A percentile compares a stretch with the other conserved stretches of the same genome.
phyloP scores from a whole-genome alignment of 2,329 filamentous ascomycete species.

The Ceratocystis albifundus region DNA sequence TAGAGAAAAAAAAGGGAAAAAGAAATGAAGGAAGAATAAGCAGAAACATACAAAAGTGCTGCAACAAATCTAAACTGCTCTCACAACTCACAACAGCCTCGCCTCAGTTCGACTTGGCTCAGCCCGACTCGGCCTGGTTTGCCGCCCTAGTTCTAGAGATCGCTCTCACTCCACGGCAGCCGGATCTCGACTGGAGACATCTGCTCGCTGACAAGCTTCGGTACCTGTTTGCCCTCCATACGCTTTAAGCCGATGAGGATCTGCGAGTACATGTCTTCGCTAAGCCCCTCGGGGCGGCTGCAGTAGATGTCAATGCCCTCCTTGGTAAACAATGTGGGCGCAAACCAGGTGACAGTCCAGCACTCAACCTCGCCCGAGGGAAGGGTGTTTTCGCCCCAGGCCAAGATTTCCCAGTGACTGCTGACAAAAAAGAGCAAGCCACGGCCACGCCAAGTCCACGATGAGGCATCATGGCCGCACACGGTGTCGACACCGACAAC shows the following conservation, averaged over 20 bases:
- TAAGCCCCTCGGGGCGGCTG: constrained; percentile 48
- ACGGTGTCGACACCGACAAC: constrained; percentile 54
- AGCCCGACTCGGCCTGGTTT: neutral
- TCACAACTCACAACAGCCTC: too few species aligned
- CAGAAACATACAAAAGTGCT: neutral
- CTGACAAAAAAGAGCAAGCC: constrained; percentile 60
- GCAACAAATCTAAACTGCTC: neutral
- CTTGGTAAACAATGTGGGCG: constrained; percentile 69
- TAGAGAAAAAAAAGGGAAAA: neutral
- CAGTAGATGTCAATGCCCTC: constrained; percentile 72
- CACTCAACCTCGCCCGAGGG: constrained; percentile 37
- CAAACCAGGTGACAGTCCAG: constrained; percentile 79
- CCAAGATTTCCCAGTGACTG: constrained; percentile 71
- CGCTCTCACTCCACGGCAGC: constrained; percentile 38
- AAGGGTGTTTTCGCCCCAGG: constrained; percentile 49
- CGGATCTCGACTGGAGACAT: constrained; percentile 42
- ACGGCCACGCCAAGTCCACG: constrained; percentile 68
- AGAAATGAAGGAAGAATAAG: neutral
- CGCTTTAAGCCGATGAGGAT: constrained; percentile 43
- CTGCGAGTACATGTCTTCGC: constrained; percentile 42
- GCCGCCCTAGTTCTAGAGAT: constrained; percentile 11
- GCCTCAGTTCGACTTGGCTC: too few species aligned
- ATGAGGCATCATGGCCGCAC: constrained; percentile 30
- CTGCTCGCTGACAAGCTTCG: constrained; percentile 37
- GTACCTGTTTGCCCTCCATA: constrained; percentile 44